These are phyloP conservation scores for Schrenkiella parvula DNA, from an alignment of 345 rosid genomes.

Conservation along the genomic window DNA sequence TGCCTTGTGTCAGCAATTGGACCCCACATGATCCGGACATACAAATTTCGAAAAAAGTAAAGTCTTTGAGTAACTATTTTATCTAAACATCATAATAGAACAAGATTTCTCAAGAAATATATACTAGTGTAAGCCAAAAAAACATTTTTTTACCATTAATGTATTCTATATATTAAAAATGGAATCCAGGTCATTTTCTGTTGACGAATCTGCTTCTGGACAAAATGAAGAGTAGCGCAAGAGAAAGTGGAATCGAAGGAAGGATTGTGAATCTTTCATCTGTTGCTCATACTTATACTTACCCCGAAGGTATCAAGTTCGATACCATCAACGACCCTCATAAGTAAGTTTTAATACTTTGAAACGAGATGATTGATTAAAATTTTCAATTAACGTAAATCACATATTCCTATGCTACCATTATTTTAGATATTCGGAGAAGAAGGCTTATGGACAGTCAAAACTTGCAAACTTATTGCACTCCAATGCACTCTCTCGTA, in stretches of 20 bases:
- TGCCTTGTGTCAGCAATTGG: neutral
- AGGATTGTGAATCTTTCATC: slow-evolving; percentile 90
- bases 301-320: slow-evolving; percentile 58
- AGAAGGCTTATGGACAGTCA: slow-evolving; percentile 91
- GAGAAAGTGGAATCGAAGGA: slow-evolving; percentile 56
- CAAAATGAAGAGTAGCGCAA: slow-evolving; percentile 67
- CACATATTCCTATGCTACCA: neutral
- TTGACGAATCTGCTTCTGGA: slow-evolving; percentile 79
- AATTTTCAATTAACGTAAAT: neutral
- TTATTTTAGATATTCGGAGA: slow-evolving; percentile 62
- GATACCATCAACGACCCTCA: slow-evolving; percentile 44
- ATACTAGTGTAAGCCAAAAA: too few relatives aligned
- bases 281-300: slow-evolving; percentile 69
- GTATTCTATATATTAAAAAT: neutral
- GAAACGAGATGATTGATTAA: neutral
- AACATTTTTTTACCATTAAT: too few relatives aligned
- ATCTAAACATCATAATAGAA: neutral
- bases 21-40: neutral
- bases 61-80: neutral
- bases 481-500: slow-evolving; percentile 79
- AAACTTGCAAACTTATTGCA: slow-evolving; percentile 82
- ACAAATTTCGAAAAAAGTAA: neutral
- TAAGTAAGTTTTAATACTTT: slow-evolving; percentile 31
- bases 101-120: neutral
- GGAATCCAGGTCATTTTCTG: slow-evolving; percentile 72